These are phyloP conservation scores for Fusarium nematophilum DNA, from an alignment of 2,329 filamentous ascomycete species.

Conservation along the genomic window DNA sequence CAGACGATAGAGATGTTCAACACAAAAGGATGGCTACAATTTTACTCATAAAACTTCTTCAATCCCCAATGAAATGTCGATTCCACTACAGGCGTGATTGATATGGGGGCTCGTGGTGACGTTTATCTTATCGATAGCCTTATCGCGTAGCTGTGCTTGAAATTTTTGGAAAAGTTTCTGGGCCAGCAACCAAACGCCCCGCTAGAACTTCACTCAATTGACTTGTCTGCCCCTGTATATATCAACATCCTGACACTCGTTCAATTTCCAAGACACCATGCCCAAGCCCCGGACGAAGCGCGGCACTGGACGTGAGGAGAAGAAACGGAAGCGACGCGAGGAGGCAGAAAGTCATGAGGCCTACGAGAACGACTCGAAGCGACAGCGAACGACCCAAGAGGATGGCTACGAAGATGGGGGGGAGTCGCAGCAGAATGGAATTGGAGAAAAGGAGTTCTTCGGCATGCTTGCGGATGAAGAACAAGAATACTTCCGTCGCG, in stretches of 20 bases:
- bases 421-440: slow-evolving; percentile 41
- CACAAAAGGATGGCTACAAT: neutral
- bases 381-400: slow-evolving; percentile 40
- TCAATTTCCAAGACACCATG: slow-evolving; percentile 46
- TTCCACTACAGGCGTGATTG: too few species aligned
- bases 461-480: slow-evolving; percentile 93
- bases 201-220: slow-evolving; percentile 23
- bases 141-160: neutral
- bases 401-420: slow-evolving; percentile 40
- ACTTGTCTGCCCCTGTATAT: neutral
- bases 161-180: slow-evolving; percentile 36
- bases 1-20: neutral
- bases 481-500: slow-evolving; percentile 93
- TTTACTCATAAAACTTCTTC: neutral
- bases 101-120: too few species aligned
- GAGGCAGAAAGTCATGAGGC: slow-evolving; percentile 36
- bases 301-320: slow-evolving; percentile 53
- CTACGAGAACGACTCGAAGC: slow-evolving; percentile 39
- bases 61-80: too few species aligned
- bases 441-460: slow-evolving; percentile 80
- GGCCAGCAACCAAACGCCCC: slow-evolving; percentile 21
- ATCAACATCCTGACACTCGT: slow-evolving; percentile 6
- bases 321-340: slow-evolving; percentile 54
- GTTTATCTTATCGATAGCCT: slow-evolving; percentile 35
- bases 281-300: slow-evolving; percentile 59